Percentiles rank a stretch among this genome's conserved stretches.
These are phyloP conservation scores for Periconia digitata DNA, from an alignment of 2,329 filamentous ascomycete species.

Conservation along the genomic window DNA sequence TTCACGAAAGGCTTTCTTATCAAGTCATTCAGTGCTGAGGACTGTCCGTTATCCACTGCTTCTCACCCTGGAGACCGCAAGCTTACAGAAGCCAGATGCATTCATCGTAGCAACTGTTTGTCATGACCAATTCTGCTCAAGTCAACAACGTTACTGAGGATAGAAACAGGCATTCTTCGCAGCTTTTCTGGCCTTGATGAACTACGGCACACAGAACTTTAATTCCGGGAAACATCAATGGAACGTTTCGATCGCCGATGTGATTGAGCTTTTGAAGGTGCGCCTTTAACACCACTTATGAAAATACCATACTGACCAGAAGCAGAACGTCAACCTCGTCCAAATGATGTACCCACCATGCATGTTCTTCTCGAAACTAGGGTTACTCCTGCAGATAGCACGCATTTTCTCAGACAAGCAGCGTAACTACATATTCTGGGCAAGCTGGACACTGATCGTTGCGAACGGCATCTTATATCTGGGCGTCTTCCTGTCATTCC, in stretches of 20 bases:
- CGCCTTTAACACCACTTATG: background rate
- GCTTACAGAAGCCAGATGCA: too few species aligned
- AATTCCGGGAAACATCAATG: conserved; percentile 10
- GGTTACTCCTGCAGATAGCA: conserved; percentile 16
- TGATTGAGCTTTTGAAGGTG: background rate
- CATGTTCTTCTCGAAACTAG: conserved; percentile 13
- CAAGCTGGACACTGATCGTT: conserved; percentile 13
- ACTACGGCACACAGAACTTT: too few species aligned
- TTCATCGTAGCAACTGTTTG: too few species aligned
- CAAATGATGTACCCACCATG: conserved; percentile 13
- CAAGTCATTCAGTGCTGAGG: too few species aligned
- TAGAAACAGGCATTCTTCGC: too few species aligned
- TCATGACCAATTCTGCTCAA: too few species aligned
- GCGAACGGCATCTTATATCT: conserved; percentile 14
- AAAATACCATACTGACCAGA: background rate
- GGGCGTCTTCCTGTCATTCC: conserved; percentile 10
- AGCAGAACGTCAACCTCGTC: conserved; percentile 10
- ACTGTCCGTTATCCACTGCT: too few species aligned
- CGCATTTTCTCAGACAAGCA: conserved; percentile 9
- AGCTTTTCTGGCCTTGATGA: too few species aligned
- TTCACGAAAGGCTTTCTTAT: too few species aligned
- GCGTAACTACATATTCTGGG: conserved; percentile 11
- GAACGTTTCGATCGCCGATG: conserved; percentile 4
- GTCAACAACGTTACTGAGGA: too few species aligned
- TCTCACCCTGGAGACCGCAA: too few species aligned